Percentiles rank a stretch among this genome's conserved stretches.
Conservation (phyloP, 176 grass and related monocot genomes). For the Urochloa ruziziensis region DNA sequence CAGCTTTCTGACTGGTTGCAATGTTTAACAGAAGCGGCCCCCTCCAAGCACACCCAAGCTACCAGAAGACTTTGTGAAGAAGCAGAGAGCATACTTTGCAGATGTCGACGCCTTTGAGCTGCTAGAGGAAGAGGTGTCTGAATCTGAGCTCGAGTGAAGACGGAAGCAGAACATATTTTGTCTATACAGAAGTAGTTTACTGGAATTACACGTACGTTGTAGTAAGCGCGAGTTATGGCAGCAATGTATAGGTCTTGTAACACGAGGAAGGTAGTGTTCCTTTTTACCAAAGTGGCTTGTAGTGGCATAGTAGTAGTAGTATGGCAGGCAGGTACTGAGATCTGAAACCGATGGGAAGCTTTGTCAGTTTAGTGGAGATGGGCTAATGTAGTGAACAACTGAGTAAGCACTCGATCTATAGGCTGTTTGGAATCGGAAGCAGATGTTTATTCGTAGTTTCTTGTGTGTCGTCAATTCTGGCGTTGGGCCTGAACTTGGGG, state of each 20-base stretch:
- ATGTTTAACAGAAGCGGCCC: slow-evolving; percentile 28
- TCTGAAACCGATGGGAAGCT: neutral
- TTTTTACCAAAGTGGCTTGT: neutral
- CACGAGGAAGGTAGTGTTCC: neutral
- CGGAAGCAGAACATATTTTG: neutral
- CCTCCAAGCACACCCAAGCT: neutral
- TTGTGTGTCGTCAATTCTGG: too few species aligned
- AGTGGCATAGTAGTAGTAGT: neutral
- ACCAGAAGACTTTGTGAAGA: slow-evolving; percentile 52
- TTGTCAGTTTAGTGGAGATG: too few species aligned
- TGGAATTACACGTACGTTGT: neutral
- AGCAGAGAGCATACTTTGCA: slow-evolving; percentile 51
- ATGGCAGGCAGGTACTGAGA: neutral
- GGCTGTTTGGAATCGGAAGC: too few species aligned
- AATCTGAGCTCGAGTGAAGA: slow-evolving; percentile 37
- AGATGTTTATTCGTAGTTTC: too few species aligned
- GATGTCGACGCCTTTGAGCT: slow-evolving; percentile 57
- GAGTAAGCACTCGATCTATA: too few species aligned
- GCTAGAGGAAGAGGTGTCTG: slow-evolving; percentile 44
- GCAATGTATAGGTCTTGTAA: neutral
- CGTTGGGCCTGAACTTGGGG: too few species aligned
- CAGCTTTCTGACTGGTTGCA: neutral
- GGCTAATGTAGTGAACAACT: too few species aligned
- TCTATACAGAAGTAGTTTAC: slow-evolving; percentile 14
- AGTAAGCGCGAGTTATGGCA: neutral